Percentiles rank a stretch among this genome's conserved stretches.
Conservation (phyloP, 352 stramenopile species). For the Globisporangium takayamanum region DNA sequence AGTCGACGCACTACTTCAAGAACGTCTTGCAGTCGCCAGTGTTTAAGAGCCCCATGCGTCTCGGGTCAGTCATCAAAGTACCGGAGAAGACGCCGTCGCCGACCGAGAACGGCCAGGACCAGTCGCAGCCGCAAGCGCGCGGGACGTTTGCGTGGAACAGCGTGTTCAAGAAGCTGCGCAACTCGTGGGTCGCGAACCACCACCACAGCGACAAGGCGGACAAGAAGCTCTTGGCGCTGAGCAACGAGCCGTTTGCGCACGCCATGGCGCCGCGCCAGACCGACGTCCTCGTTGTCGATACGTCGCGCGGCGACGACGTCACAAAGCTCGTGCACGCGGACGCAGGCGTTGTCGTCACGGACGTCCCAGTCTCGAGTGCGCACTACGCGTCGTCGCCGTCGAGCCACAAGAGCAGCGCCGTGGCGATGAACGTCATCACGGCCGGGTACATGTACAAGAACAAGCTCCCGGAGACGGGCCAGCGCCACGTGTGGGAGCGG, state of each 20-base stretch:
- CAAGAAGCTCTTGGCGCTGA: conserved; percentile 67
- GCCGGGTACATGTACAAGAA: conserved; percentile 88
- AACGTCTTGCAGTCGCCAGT: conserved; percentile 80
- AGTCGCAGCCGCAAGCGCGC: conserved; percentile 13
- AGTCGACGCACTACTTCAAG: conserved; percentile 79
- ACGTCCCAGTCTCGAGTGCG: conserved; percentile 32
- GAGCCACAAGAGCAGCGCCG: conserved; percentile 16
- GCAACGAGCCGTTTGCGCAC: conserved; percentile 62
- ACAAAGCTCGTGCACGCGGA: conserved; percentile 76
- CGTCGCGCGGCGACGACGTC: conserved; percentile 76
- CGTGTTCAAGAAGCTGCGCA: conserved; percentile 74
- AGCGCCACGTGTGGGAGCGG: conserved; percentile 78
- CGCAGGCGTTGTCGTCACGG: conserved; percentile 54
- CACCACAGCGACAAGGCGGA: conserved; percentile 46
- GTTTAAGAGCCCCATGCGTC: conserved; percentile 72
- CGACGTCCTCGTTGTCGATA: conserved; percentile 74
- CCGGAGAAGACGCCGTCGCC: conserved; percentile 43
- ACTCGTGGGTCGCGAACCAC: conserved; percentile 66
- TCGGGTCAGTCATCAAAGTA: conserved; percentile 67
- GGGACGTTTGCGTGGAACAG: conserved; percentile 76
- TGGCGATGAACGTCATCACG: conserved; percentile 55
- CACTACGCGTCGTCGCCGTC: conserved; percentile 2
- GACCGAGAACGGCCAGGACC: conserved; percentile 18
- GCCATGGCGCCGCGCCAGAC: conserved; percentile 42
- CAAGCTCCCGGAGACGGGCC: conserved; percentile 75